phyloP scores from a whole-genome alignment of 108 stramenopile species.

The Pseudonitzschia multiseries region DNA sequence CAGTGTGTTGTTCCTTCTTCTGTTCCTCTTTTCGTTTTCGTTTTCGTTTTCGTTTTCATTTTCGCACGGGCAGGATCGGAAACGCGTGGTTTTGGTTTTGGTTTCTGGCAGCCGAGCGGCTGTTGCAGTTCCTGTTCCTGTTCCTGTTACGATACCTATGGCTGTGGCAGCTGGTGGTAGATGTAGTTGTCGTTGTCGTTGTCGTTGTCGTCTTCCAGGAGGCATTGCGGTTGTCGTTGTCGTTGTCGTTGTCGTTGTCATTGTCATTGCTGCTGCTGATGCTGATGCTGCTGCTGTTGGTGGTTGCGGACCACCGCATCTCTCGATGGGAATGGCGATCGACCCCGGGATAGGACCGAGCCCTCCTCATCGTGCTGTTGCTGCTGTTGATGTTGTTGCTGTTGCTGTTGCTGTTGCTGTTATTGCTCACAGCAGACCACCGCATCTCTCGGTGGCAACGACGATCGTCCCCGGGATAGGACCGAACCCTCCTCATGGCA shows the following conservation, averaged over 20 bases:
- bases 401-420: not conserved
- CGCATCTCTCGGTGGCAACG: too few relatives aligned
- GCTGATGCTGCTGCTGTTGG: too few relatives aligned
- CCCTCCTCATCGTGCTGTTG: not conserved
- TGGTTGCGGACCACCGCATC: not conserved
- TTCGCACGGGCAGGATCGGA: not conserved
- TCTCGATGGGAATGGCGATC: not conserved
- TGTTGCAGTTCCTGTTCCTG: not conserved
- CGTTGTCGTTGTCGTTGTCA: not conserved
- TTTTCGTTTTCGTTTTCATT: not conserved
- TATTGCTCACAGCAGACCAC: too few relatives aligned
- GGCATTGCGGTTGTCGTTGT: not conserved
- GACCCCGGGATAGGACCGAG: not conserved
- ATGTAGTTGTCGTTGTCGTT: not conserved
- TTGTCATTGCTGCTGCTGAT: too few relatives aligned
- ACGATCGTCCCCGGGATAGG: too few relatives aligned
- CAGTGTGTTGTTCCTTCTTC: too few relatives aligned
- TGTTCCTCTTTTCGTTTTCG: too few relatives aligned
- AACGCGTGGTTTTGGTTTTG: not conserved
- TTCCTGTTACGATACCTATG: too few relatives aligned
- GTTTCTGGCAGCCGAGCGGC: not conserved
- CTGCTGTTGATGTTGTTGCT: not conserved
- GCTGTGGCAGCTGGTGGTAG: not conserved
- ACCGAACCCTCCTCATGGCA: too few relatives aligned
- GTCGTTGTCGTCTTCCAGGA: not conserved